Base-by-base conservation (phyloP, 2,329 filamentous ascomycete genomes). In the Colletotrichum tanaceti region DNA sequence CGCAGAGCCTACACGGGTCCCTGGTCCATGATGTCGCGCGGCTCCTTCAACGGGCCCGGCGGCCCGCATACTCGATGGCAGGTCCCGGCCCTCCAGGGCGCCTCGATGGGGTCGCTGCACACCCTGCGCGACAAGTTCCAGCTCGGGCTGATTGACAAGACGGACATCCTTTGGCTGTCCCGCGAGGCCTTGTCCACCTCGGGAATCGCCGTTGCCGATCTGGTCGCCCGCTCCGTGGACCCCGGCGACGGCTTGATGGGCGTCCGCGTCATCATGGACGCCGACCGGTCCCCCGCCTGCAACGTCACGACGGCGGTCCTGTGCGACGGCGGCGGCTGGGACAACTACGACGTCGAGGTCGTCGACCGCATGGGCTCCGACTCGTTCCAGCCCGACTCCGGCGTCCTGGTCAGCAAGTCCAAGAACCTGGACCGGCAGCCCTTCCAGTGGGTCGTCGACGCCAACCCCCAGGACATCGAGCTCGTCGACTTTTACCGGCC, bases 361-460 rank as follows among this genome's bases (percentile, higher is more conserved):
- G 75, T 87, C 35, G 84, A 86, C 72, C 81, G 85, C 55, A 85
- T 86, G 81, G 85, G 85, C 14, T 79, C 84, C 7, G 85, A 87
- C 73, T 83, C 80, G 3, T 87, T 87, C 77, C 79, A 80, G 32
- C 81, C 84, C 0, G 85, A 87, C 69, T 79, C 80, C 0, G 85
- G 85, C 7, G 85, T 87, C 54, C 80, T 86, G 79, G 81, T 87
- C 58, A 84, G 80, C 78, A 87, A 87, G 77, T 84, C 83, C 24
- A 86, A 84, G 74, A 78, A 84, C 65, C 70, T 64, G 20, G 82
- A 82, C 70, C 70, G 72, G 5, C 74, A 78, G 70, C 85, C 85
- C 0, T 86, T 86, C 78, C 84, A 87, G 68, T 87, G 85, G 84
- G 80, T 80, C 28, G 84, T 87, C 46, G 85, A 87, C 69, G 85